These are phyloP conservation scores for Russula griseocarnosa DNA, from an alignment of 768 basidiomycete genomes.

Conservation along the genomic window DNA sequence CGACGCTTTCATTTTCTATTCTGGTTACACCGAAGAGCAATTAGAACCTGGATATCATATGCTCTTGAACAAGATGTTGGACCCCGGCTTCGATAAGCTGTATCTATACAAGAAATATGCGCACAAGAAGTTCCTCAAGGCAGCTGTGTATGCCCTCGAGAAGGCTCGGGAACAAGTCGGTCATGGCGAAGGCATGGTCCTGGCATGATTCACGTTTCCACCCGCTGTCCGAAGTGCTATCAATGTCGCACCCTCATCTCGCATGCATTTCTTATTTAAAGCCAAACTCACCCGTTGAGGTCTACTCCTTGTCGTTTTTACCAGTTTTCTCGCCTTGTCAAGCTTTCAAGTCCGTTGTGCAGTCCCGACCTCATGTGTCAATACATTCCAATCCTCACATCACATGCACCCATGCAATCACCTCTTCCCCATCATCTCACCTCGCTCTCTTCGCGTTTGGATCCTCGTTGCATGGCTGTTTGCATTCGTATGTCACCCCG, in stretches of 20 bases:
- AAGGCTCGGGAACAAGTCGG: conserved; percentile 52
- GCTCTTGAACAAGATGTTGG: conserved; percentile 78
- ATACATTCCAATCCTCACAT: conserved; percentile 19
- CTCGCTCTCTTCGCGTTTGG: conserved; percentile 28
- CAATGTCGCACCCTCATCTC: conserved; percentile 11
- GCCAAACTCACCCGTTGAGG: conserved; percentile 20
- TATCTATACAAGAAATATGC: conserved; percentile 97
- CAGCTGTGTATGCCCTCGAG: conserved; percentile 69
- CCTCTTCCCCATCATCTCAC: conserved; percentile 20
- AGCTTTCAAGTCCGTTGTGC: conserved; percentile 26
- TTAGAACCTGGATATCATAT: conserved; percentile 74
- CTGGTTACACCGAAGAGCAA: conserved; percentile 86
- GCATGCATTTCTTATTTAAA: conserved; percentile 21
- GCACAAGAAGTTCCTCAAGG: conserved; percentile 97
- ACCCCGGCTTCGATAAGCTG: conserved; percentile 72
- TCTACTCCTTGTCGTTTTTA: conserved; percentile 26
- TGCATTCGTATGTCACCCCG: conserved; percentile 1
- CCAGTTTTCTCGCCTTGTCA: conserved; percentile 26
- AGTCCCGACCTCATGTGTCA: conserved; percentile 21
- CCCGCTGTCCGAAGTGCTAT: conserved; percentile 6
- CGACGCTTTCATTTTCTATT: conserved; percentile 88
- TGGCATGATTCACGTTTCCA: conserved; percentile 18
- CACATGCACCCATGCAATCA: conserved; percentile 20
- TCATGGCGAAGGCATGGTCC: conserved; percentile 28
- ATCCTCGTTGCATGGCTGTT: conserved; percentile 21